A percentile compares a stretch with the other conserved stretches of the same genome.
phyloP scores from a whole-genome alignment of 1,284 basidiomycete species.

The Boletellus sp. region DNA sequence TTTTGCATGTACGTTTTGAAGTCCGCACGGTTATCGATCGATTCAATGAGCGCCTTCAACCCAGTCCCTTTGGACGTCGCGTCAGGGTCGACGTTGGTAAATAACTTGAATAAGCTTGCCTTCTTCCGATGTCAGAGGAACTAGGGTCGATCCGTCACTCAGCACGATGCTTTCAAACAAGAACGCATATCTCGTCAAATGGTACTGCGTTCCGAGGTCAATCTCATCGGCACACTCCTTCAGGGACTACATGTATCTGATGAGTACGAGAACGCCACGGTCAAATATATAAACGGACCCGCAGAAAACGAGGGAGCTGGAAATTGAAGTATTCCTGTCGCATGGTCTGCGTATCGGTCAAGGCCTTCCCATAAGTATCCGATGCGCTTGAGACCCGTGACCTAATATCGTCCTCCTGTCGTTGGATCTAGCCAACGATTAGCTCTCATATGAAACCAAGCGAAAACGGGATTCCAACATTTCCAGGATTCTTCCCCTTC shows the following conservation, averaged over 20 bases:
- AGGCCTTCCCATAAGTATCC: constrained; percentile 87
- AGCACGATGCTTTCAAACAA: constrained; percentile 89
- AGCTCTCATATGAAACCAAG: constrained; percentile 3
- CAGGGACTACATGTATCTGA: constrained; percentile 59
- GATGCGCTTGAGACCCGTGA: constrained; percentile 80
- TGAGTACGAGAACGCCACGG: constrained; percentile 12
- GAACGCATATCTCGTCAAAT: constrained; percentile 92
- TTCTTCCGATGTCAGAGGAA: constrained; percentile 71
- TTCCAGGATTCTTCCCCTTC: constrained; percentile 92
- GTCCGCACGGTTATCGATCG: constrained; percentile 91
- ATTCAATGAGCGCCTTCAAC: constrained; percentile 83
- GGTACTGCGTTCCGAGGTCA: constrained; percentile 95
- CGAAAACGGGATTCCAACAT: constrained; percentile 48
- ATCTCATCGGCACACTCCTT: constrained; percentile 97
- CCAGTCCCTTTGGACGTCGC: constrained; percentile 51
- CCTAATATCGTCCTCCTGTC: constrained; percentile 93
- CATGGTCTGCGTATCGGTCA: constrained; percentile 86
- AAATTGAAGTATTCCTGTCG: constrained; percentile 98
- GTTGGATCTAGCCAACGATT: constrained; percentile 60
- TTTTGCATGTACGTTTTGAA: constrained; percentile 98
- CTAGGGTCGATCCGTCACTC: constrained; percentile 81
- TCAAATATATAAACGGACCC: constrained; percentile 52
- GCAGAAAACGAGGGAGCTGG: constrained; percentile 88
- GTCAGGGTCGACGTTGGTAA: constrained; percentile 10
- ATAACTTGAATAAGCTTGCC: constrained; percentile 20